Evolutionary conservation across 805 yeast genomes (phyloP).

Genomic region (Myxozyma nipponensis): DNA sequence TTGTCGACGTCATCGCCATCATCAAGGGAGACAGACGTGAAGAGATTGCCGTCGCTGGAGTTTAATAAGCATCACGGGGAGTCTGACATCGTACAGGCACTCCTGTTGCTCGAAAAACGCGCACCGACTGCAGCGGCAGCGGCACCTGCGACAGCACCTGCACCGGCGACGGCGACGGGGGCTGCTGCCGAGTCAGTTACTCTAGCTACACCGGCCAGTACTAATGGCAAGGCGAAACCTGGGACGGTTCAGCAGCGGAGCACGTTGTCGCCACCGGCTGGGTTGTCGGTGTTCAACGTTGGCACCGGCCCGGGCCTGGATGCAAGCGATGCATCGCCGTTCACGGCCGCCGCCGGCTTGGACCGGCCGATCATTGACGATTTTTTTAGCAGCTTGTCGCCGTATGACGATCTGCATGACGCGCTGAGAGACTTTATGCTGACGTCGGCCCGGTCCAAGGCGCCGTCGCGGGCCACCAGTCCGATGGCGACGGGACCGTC

Average conservation of each 20-base stretch:
- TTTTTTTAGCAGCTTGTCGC: not conserved
- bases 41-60: not conserved
- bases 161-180: not conserved
- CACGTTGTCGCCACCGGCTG: not conserved
- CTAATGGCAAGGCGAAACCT: not conserved
- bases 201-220: not conserved
- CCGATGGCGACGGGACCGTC: not conserved
- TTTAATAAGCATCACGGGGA: not conserved
- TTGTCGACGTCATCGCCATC: too few relatives aligned
- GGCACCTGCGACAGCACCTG: not conserved
- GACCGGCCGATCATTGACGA: not conserved
- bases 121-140: not conserved
- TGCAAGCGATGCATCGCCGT: not conserved
- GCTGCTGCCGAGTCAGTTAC: not conserved
- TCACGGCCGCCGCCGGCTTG: not conserved
- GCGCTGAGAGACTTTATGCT: conserved; percentile 5
- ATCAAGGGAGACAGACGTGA: too few relatives aligned
- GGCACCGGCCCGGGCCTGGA: not conserved
- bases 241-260: not conserved
- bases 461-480: conserved; percentile 1
- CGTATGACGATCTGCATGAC: conserved; percentile 6
- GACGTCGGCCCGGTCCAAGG: conserved; percentile 6
- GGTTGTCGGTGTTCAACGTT: not conserved
- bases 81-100: conserved; percentile 1
- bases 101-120: conserved; percentile 1